Base-by-base conservation (phyloP, 2,329 filamentous ascomycete genomes). In the Aspergillus fructus region DNA sequence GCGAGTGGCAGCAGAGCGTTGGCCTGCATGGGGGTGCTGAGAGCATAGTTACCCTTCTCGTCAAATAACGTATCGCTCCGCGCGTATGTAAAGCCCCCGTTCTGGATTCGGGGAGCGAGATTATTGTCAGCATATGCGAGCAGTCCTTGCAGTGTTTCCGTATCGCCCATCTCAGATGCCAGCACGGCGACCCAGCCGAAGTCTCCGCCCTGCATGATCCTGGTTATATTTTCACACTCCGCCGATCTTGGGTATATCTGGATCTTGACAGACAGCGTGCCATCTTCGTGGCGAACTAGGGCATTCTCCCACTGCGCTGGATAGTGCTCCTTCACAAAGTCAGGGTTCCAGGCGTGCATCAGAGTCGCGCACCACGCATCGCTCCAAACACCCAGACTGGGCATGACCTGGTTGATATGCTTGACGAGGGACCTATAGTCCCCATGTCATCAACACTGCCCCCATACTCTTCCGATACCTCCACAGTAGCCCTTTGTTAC, bases 291-390 rank as follows among this genome's bases (percentile, higher is more conserved):
- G 3, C 11, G n/a, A 13, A 42, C 4, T 3, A 55, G n/a, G n/a
- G 9, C 9, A 9, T 17, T n/a, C 15, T 47, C 33, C 13, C 42
- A 2, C 3, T 45, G 52, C 3, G 40, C 19, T 5, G 42, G 23
- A 17, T 55, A 55, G 45, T 21, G 19, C 21, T 41, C 17, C 4
- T 55, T 21, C 1, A 55, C 52, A 7, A 55, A 21, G 7, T 55
- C 45, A 24, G 42, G 33, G 27, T 55, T 55, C 52, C 52, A 55
- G 1, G 52, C 52, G 21, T 55, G 41, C 43, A 55, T 55, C 33
- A 55, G 13, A 19, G 42, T 19, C 6, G 34, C 52, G 13, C 15
- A 17, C 52, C 52, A 55, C 13, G 52, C 43, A 13, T 55, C 52
- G 4, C 43, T 34, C 17, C 43, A 24, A n/a, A 5, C 19, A n/a